Evolutionary conservation across 169 alveolate genomes (phyloP).

Genomic region (Cryptosporidium felis): DNA sequence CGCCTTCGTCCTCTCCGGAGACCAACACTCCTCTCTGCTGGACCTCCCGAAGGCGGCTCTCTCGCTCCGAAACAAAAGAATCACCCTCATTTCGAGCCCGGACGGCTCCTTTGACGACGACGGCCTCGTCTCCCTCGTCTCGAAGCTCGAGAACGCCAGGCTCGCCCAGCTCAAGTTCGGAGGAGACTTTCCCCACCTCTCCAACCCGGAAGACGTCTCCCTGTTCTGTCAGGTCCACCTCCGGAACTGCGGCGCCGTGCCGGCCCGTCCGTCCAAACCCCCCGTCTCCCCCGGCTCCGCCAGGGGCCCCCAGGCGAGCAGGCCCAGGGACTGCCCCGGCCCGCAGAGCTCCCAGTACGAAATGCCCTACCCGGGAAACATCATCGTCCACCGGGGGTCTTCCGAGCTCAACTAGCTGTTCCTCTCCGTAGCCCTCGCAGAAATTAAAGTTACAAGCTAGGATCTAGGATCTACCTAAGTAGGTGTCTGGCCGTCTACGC

Average conservation of each 20-base stretch:
- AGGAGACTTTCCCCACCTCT: conserved; percentile 62
- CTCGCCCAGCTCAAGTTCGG: conserved; percentile 67
- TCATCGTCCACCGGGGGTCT: conserved; percentile 26
- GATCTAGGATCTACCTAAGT: too few relatives aligned
- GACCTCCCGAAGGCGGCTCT: not conserved
- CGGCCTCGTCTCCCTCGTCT: not conserved
- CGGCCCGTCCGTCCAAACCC: not conserved
- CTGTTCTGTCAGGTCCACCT: conserved; percentile 56
- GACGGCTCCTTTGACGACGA: conserved; percentile 51
- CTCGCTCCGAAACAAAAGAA: conserved; percentile 1
- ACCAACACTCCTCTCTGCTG: not conserved
- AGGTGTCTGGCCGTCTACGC: too few relatives aligned
- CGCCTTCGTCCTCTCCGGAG: conserved; percentile 31
- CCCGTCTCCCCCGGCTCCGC: not conserved
- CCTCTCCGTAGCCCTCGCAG: too few relatives aligned
- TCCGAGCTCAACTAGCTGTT: too few relatives aligned
- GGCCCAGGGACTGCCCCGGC: not conserved
- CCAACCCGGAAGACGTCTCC: conserved; percentile 51
- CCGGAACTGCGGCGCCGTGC: conserved; percentile 34
- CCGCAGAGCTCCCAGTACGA: conserved; percentile 1
- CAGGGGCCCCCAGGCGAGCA: not conserved
- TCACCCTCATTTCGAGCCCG: conserved; percentile 22
- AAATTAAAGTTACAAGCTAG: too few relatives aligned
- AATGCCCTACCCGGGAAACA: conserved; percentile 64
- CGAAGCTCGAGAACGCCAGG: conserved; percentile 12